Evolutionary conservation across 805 yeast species (phyloP), one percentile per base, ranked within the genome.

Genomic region (Nakazawaea pomicola): DNA sequence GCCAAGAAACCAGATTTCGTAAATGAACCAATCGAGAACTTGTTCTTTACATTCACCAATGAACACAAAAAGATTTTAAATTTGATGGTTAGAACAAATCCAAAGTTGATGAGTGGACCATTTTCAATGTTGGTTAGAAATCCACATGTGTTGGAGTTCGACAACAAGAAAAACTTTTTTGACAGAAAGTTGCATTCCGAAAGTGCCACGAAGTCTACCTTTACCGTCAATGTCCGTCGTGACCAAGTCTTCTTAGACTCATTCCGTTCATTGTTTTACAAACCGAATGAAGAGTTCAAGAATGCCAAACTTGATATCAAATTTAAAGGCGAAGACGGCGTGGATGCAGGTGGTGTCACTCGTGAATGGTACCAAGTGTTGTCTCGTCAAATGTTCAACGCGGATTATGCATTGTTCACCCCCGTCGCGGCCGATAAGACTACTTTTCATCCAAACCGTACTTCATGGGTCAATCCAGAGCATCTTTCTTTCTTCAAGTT

Each of bases 261-360:
- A 1, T 90, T 86, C 62, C 68, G 95, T 38, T 71, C 91, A 1
- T 61, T 90, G 30, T 86, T 87, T 56, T 87, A 82, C 68, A 86
- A 88, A 52, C 65, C 84, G 0, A 76, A 78, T 24, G 85, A 79
- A 8, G 91, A 83, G 42, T 77, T 89, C 54, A 76, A 80, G 50
- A 70, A 77, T 36, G 73, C 90, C 2, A 82, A 80, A 49, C 64
- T 93, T 50, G 90, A 83, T 38, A 78, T 93, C 31, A 73, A 74
- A n/a, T 93, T 93, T 65, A 80, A 80, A 47, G 96, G 95, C 1
- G 99, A 93, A 60, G 83, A 83, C 41, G 99, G 98, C 50, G 86
- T 93, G 36, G 99, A 93, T 68, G 99, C 96, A 3, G 99, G 99
- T 50, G 99, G 99, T 30, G 81, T 93, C 12, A 86, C 97, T 0